Evolutionary conservation across 768 basidiomycete species (phyloP).

Genomic region (Pisolithus marmoratus): DNA sequence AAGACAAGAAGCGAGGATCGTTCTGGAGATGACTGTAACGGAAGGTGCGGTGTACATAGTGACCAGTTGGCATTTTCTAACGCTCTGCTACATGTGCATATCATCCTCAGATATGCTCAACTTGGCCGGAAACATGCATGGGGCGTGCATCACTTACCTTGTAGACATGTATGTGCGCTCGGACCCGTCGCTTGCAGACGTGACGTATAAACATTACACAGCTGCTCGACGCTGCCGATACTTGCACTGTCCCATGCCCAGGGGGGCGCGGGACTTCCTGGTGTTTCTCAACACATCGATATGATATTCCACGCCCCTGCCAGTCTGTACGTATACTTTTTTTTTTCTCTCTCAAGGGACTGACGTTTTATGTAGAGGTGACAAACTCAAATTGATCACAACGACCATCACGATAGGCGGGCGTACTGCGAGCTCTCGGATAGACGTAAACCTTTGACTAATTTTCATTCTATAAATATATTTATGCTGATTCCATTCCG

Average conservation of each 20-base stretch:
- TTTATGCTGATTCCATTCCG: no score
- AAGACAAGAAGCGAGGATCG: slow-evolving; percentile 33
- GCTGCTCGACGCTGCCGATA: slow-evolving; percentile 39
- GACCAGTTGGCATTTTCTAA: neutral
- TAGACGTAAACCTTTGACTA: slow-evolving; percentile 30
- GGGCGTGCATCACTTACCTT: slow-evolving; percentile 38
- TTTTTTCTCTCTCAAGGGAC: neutral
- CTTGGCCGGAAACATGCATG: slow-evolving; percentile 30
- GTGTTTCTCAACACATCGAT: slow-evolving; percentile 44
- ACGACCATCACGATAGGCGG: slow-evolving; percentile 30
- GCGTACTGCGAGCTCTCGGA: slow-evolving; percentile 29
- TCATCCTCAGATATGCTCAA: slow-evolving; percentile 40
- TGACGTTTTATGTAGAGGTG: slow-evolving; percentile 32
- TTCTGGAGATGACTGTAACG: slow-evolving; percentile 38
- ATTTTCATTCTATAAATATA: no score
- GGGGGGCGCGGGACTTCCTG: slow-evolving; percentile 22
- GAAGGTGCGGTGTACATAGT: slow-evolving; percentile 31
- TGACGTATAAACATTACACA: slow-evolving; percentile 10
- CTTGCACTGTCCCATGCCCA: slow-evolving; percentile 28
- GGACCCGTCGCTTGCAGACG: neutral
- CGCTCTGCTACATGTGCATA: neutral
- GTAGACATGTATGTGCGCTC: slow-evolving; percentile 45
- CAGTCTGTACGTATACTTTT: slow-evolving; percentile 25
- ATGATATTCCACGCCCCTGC: slow-evolving; percentile 41
- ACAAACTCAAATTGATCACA: slow-evolving; percentile 37